A percentile compares a stretch with the other conserved stretches of the same genome.
Conservation (phyloP, 768 basidiomycete genomes). For the Tephrocybe sp. region DNA sequence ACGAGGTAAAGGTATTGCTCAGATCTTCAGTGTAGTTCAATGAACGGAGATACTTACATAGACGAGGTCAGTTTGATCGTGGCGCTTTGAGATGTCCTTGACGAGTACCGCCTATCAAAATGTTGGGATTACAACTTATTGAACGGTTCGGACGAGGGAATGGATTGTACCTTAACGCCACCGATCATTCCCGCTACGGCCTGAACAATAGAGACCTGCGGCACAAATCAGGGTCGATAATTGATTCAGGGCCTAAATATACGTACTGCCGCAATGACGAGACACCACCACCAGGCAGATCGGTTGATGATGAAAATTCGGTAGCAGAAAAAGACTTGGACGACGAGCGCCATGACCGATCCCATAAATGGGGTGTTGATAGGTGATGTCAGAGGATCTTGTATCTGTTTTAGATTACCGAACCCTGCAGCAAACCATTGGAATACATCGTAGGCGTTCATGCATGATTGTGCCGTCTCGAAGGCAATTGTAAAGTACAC, state of each 20-base stretch:
- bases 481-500: conserved; percentile 4
- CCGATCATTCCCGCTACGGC: not conserved
- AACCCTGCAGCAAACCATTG: conserved; percentile 11
- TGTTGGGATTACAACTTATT: too few species aligned
- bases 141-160: not conserved
- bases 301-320: conserved; percentile 9
- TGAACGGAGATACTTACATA: not conserved
- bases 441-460: conserved; percentile 7
- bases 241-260: not conserved
- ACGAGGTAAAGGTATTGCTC: not conserved
- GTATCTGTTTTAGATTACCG: conserved; percentile 4
- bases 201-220: not conserved
- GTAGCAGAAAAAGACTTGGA: conserved; percentile 13
- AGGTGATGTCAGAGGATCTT: not conserved
- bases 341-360: conserved; percentile 2
- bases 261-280: not conserved
- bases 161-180: not conserved
- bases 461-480: conserved; percentile 6
- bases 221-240: not conserved
- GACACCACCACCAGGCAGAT: not conserved
- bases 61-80: not conserved
- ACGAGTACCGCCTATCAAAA: not conserved
- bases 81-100: not conserved
- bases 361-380: conserved; percentile 10
- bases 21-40: not conserved